Conservation (phyloP, 768 basidiomycete genomes). For the Rhizopogon vulgaris region DNA sequence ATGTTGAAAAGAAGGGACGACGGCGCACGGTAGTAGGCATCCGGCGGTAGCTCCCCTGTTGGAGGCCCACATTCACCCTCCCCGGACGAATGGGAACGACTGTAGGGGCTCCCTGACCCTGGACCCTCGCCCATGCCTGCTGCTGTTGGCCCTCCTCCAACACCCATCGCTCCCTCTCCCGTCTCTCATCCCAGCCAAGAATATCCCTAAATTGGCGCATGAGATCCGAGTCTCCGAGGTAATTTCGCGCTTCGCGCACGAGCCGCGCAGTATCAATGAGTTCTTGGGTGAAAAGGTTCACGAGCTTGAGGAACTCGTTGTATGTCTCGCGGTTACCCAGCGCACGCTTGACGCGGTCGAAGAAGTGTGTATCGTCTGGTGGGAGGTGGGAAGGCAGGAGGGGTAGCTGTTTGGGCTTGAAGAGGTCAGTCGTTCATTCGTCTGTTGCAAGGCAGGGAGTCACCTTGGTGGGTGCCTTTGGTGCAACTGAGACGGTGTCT, state of each 20-base stretch:
- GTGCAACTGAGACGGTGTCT: constrained; percentile 8
- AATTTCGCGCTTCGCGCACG: constrained; percentile 73
- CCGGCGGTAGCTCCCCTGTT: constrained; percentile 86
- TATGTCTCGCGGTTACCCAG: constrained; percentile 72
- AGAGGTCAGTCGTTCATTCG: not conserved
- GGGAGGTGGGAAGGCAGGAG: constrained; percentile 14
- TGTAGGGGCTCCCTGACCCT: constrained; percentile 32
- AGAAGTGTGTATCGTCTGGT: constrained; percentile 73
- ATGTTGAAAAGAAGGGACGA: not conserved
- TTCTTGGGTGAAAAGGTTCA: constrained; percentile 93
- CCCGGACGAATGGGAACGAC: constrained; percentile 39
- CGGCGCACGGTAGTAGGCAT: constrained; percentile 69
- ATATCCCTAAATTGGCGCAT: constrained; percentile 80
- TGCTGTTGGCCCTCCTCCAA: constrained; percentile 39
- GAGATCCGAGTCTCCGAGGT: constrained; percentile 72
- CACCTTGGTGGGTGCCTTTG: not conserved
- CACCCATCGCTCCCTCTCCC: constrained; percentile 50
- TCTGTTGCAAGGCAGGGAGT: not conserved
- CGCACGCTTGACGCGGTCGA: constrained; percentile 79
- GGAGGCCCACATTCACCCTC: constrained; percentile 60
- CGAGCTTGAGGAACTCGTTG: constrained; percentile 92
- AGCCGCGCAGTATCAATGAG: constrained; percentile 84
- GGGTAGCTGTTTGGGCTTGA: constrained; percentile 17
- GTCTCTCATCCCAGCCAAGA: constrained; percentile 79
- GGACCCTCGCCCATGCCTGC: constrained; percentile 47